Evolutionary conservation across 441 rosid species (phyloP), one percentile per base, ranked within the genome.

Genomic region (Brassica balearica): DNA sequence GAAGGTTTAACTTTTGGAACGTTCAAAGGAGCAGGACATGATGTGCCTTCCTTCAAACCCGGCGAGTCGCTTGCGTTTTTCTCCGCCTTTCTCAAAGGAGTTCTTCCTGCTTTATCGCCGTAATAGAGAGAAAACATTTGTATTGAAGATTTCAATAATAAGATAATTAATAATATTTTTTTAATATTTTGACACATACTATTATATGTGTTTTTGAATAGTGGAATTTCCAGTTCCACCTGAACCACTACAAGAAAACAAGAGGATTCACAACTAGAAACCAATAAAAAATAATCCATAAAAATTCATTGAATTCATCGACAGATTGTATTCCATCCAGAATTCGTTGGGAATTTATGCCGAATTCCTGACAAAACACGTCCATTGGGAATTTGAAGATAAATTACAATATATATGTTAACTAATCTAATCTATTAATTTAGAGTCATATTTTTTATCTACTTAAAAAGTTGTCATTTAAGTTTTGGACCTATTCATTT

Each of bases 21-120:
- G 14, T 85, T 93, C 71, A 87, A 90, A 84, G 98, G 98, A 74
- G 98, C 98, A 19, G 98, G 98, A 14, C 98, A 93, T 73, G 97
- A 93, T 2, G 98, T 91, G 67, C 98, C 98, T 3, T 14, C 84
- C 38, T 91, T 91, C 84, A 91, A 91, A 70, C 98, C 96, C 2
- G 84, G 90, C 12, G 85, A 84, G 6, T 91, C 98, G 1, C 94
- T 93, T 0, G 87, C 89, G 9, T 78, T 91, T 66, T 91, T 91
- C 87, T 82, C 93, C 0, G 83, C 91, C 23, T 93, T 90, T 69
- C 91, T 93, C 65, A 78, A 14, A 0, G 95, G 92, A 12, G 80
- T 82, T 51, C 25, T 86, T 56, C 89, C 78, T 2, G 86, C 92
- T 60, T 82, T 86, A 10, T 71, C 85, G 6, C 78, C 76, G 36